Base-by-base conservation (phyloP, 306 rosid genomes). In the Psophocarpus tetragonolobus region DNA sequence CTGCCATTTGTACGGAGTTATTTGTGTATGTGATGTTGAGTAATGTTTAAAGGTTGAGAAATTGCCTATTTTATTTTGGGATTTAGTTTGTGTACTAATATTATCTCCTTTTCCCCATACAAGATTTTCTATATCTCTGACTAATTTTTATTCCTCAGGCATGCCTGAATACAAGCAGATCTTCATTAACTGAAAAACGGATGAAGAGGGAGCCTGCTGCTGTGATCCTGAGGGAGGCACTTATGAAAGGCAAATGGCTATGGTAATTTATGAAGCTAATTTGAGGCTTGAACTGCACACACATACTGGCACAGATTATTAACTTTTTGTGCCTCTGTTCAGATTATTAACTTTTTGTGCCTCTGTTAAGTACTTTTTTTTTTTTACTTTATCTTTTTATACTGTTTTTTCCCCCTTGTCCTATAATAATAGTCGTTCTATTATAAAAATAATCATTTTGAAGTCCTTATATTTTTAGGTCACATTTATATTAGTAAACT, bases 201-300 rank as follows among this genome's bases (percentile, higher is more conserved):
- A 83, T 85, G 50, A 94, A 89, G 90, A 88, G 90, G 85, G 97
- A 90, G 85, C 85, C 88, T 73, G 87, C 89, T 83, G 90, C 91
- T 82, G 80, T 58, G 69, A 85, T 90, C 77, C 71, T 94, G 64
- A 85, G 85, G 79, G 97, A 92, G 83, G 97, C 92, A 76, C 97
- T 92, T 80, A 81, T 75, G 84, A 56, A 85, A 80, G 98, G 98
- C 35, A 94, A 92, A 85, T 94, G 98, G 98, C 83, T 94, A 75
- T 92, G 98, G 98, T 94, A 92, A 89, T 85, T 80, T 79, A 33
- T 70, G n/a, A 48, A 38, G 67, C 74, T 78, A 61, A 64, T 71
- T 61, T 67, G 68, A 30, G 39, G 70, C 60, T 58, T 67, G 32
- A 24, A 15, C 38, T 26, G 69, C 54, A 26, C 21, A 38, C 50